Conservation (phyloP, 176 grass and related monocot species). For the Paspalum notatum region DNA sequence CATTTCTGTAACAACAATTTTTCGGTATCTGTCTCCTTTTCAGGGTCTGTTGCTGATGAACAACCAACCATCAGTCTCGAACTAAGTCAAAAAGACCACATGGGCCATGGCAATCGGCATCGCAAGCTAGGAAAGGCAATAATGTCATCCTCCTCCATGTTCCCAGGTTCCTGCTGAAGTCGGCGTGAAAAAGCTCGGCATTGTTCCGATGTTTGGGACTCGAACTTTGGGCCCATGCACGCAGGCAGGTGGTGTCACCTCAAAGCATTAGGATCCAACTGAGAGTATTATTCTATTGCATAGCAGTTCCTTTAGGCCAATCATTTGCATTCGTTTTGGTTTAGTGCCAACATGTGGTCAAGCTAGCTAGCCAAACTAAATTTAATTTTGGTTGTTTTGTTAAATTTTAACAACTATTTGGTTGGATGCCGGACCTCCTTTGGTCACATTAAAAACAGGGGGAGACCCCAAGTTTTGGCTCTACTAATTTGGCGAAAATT, state of each 20-base stretch:
- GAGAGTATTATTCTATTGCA: conserved; percentile 31
- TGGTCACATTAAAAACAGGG: no score
- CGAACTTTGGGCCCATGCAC: conserved; percentile 15
- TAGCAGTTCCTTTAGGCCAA: conserved; percentile 23
- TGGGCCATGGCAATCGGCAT: not conserved
- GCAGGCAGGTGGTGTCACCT: conserved; percentile 33
- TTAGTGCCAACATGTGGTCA: not conserved
- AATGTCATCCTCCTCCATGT: conserved; percentile 8
- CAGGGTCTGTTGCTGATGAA: conserved; percentile 6
- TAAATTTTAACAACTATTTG: no score
- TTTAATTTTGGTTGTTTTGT: not conserved
- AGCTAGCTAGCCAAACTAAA: not conserved
- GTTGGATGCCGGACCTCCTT: no score
- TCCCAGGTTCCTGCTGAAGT: conserved; percentile 33
- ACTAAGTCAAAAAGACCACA: conserved; percentile 19
- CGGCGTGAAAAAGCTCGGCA: conserved; percentile 35
- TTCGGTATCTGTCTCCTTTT: not conserved
- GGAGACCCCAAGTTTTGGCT: no score
- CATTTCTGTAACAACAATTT: not conserved
- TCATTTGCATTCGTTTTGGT: not conserved
- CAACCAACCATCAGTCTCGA: not conserved
- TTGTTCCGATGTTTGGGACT: conserved; percentile 27
- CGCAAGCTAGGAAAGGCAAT: not conserved
- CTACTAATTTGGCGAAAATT: not conserved
- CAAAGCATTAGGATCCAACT: conserved; percentile 40